Conservation (phyloP, 139 green algal species). For the Haematococcus lacustris region DNA sequence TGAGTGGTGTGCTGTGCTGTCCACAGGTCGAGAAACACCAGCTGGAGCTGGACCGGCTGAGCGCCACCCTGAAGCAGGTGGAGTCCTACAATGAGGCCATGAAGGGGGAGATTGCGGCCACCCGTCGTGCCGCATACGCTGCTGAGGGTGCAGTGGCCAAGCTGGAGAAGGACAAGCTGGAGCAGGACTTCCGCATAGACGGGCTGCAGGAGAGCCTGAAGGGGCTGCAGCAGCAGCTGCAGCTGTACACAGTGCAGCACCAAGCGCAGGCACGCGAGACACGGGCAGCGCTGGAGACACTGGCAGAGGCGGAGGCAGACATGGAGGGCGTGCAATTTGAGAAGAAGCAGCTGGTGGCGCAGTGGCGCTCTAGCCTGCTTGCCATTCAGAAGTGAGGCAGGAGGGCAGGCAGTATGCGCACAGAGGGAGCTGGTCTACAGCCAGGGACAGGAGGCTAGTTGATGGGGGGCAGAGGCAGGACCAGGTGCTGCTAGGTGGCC, state of each 20-base stretch:
- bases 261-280: slow-evolving; percentile 70
- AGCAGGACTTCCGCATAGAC: slow-evolving; percentile 68
- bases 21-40: slow-evolving; percentile 60
- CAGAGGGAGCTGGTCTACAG: too few species aligned
- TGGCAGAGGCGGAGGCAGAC: slow-evolving; percentile 58
- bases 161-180: slow-evolving; percentile 75
- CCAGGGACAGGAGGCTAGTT: not conserved
- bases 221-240: slow-evolving; percentile 46
- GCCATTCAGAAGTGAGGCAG: slow-evolving; percentile 55
- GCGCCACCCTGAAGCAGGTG: slow-evolving; percentile 54
- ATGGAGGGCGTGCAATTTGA: slow-evolving; percentile 87
- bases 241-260: slow-evolving; percentile 54
- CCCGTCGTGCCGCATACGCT: slow-evolving; percentile 67
- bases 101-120: slow-evolving; percentile 77
- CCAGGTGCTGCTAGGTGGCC: too few species aligned
- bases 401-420: too few species aligned
- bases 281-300: slow-evolving; percentile 62
- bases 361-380: slow-evolving; percentile 74
- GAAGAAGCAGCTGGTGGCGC: slow-evolving; percentile 79
- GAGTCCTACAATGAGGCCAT: slow-evolving; percentile 59
- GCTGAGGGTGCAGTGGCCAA: slow-evolving; percentile 67
- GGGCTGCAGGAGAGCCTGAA: slow-evolving; percentile 43
- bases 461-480: too few species aligned
- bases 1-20: too few species aligned
- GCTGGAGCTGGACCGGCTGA: slow-evolving; percentile 68